Conservation (phyloP, 495 filamentous ascomycete genomes). For the Penicillium roqueforti region DNA sequence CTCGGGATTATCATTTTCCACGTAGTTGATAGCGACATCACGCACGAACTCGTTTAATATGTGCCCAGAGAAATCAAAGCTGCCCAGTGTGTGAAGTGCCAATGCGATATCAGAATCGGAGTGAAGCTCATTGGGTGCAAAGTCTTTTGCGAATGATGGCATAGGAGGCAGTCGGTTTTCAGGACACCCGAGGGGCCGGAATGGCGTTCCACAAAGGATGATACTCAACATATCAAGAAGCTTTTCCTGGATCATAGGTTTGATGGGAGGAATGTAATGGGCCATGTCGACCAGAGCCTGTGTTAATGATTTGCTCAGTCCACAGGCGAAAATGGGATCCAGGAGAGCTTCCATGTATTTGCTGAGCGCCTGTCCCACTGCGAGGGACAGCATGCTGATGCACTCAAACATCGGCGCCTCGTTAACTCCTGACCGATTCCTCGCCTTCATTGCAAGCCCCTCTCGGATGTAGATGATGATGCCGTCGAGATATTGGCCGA, state of each 20-base stretch:
- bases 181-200: slow-evolving; percentile 86
- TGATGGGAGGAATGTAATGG: slow-evolving; percentile 94
- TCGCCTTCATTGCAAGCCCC: slow-evolving; percentile 77
- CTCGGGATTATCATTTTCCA: slow-evolving; percentile 89
- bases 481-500: slow-evolving; percentile 90
- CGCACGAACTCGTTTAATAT: slow-evolving; percentile 97
- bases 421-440: slow-evolving; percentile 65
- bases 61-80: slow-evolving; percentile 93
- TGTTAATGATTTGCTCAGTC: slow-evolving; percentile 83
- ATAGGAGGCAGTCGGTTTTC: slow-evolving; percentile 60
- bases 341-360: slow-evolving; percentile 96
- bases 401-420: slow-evolving; percentile 95
- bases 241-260: slow-evolving; percentile 85
- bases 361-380: slow-evolving; percentile 92
- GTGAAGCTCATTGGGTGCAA: slow-evolving; percentile 61
- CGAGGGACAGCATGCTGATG: slow-evolving; percentile 91
- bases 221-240: slow-evolving; percentile 92
- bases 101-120: slow-evolving; percentile 86
- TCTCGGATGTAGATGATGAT: slow-evolving; percentile 90
- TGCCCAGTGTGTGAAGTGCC: slow-evolving; percentile 87
- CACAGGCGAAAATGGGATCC: slow-evolving; percentile 95
- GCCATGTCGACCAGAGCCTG: slow-evolving; percentile 97
- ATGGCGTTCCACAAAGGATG: slow-evolving; percentile 86
- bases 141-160: slow-evolving; percentile 80
- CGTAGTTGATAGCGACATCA: slow-evolving; percentile 96